Conservation (phyloP, 345 rosid genomes). For the Salix koriyanagi region DNA sequence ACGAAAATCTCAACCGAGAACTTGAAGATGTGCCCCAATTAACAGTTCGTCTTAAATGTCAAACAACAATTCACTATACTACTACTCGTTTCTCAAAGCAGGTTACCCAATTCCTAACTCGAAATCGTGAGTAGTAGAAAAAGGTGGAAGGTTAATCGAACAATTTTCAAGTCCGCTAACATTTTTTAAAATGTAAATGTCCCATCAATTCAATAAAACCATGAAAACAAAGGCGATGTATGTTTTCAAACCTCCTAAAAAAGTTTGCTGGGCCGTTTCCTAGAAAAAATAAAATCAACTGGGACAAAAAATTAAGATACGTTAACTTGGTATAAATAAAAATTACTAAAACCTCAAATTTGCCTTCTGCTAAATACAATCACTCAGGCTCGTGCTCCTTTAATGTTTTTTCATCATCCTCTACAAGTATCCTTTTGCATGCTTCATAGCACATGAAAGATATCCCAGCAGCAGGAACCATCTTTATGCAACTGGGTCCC, state of each 20-base stretch:
- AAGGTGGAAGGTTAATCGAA: background rate
- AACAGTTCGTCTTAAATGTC: too few species aligned
- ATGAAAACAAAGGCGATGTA: background rate
- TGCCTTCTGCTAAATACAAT: background rate
- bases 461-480: constrained; percentile 98
- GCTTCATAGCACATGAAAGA: constrained; percentile 99
- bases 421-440: constrained; percentile 77
- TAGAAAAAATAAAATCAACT: background rate
- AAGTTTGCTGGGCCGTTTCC: background rate
- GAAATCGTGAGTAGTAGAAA: background rate
- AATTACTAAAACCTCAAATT: background rate
- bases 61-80: too few species aligned
- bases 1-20: too few species aligned
- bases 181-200: background rate
- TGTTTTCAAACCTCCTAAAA: background rate
- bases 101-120: too few species aligned
- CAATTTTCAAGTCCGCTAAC: background rate
- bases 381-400: background rate
- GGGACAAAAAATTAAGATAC: background rate
- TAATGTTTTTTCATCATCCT: constrained; percentile 49
- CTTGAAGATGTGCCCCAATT: too few species aligned
- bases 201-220: background rate
- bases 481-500: constrained; percentile 92
- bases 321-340: background rate
- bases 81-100: too few species aligned